Evolutionary conservation across 768 basidiomycete species (phyloP).

Genomic region (Dacryopinax primogenitus): DNA sequence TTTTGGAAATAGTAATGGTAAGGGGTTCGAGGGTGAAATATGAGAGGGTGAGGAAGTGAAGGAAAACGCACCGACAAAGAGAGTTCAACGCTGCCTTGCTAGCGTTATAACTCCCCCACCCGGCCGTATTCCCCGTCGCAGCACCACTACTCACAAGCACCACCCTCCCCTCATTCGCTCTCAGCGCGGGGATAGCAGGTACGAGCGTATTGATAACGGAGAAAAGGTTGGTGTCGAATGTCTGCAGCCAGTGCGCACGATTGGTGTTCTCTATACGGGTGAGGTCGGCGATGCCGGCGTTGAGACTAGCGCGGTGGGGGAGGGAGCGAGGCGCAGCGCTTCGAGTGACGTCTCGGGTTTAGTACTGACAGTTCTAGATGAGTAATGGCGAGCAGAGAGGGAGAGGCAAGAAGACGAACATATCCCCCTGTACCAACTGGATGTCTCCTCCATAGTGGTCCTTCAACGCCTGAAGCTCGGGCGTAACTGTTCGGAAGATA

Average conservation of each 20-base stretch:
- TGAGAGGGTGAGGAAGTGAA: background rate
- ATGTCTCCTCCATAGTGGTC: conserved; percentile 32
- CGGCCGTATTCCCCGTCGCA: conserved; percentile 48
- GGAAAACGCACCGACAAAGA: conserved; percentile 45
- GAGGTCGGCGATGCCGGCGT: conserved; percentile 69
- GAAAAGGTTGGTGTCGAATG: conserved; percentile 80
- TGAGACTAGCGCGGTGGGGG: conserved; percentile 71
- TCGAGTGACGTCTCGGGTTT: conserved; percentile 41
- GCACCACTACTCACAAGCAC: conserved; percentile 82
- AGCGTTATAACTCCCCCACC: conserved; percentile 75
- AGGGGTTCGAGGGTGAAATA: background rate
- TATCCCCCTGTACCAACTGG: conserved; percentile 52
- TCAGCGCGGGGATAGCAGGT: conserved; percentile 54
- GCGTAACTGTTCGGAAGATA: conserved; percentile 53
- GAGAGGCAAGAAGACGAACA: conserved; percentile 32
- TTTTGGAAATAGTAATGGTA: background rate
- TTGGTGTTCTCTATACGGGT: conserved; percentile 17
- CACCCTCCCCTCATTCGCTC: conserved; percentile 49
- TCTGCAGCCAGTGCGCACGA: conserved; percentile 17
- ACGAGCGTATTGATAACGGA: conserved; percentile 61
- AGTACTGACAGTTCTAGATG: conserved; percentile 33
- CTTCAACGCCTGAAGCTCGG: conserved; percentile 48
- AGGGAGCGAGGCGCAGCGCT: conserved; percentile 43
- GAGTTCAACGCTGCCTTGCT: conserved; percentile 85
- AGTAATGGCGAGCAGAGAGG: conserved; percentile 1